These are phyloP conservation scores for Tulasnella sp. DNA, from an alignment of 768 basidiomycete species.

Conservation along the genomic window DNA sequence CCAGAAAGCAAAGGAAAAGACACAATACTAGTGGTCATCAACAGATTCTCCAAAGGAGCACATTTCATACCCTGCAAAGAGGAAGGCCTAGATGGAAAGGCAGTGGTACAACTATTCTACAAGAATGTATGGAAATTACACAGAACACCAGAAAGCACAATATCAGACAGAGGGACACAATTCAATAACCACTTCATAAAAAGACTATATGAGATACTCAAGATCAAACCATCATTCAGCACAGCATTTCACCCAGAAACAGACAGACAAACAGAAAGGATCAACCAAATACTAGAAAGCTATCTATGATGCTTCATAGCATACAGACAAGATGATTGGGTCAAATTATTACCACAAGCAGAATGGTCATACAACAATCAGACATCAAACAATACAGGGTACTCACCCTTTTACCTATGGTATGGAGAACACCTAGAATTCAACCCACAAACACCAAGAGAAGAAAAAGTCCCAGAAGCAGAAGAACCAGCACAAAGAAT, in stretches of 20 bases:
- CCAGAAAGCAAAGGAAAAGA: background rate
- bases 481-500: too few species aligned
- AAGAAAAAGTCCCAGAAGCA: too few species aligned
- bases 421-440: too few species aligned
- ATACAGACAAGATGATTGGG: slow-evolving; percentile 2
- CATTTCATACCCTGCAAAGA: background rate
- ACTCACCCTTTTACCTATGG: background rate
- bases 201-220: background rate
- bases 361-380: slow-evolving; percentile 1
- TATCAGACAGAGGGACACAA: slow-evolving; percentile 6
- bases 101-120: background rate
- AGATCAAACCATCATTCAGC: background rate
- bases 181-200: slow-evolving; percentile 4
- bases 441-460: too few species aligned
- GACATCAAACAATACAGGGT: background rate
- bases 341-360: background rate
- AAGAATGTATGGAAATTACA: slow-evolving; percentile 7
- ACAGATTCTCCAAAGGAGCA: slow-evolving; percentile 1
- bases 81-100: background rate
- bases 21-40: background rate
- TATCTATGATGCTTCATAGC: background rate
- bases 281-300: background rate
- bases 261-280: slow-evolving; percentile 5
- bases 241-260: slow-evolving; percentile 1
- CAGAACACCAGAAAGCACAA: background rate